Percentiles rank a stretch among this genome's conserved stretches.
Conservation (phyloP, 768 basidiomycete genomes). For the Crepidotus variabilis region DNA sequence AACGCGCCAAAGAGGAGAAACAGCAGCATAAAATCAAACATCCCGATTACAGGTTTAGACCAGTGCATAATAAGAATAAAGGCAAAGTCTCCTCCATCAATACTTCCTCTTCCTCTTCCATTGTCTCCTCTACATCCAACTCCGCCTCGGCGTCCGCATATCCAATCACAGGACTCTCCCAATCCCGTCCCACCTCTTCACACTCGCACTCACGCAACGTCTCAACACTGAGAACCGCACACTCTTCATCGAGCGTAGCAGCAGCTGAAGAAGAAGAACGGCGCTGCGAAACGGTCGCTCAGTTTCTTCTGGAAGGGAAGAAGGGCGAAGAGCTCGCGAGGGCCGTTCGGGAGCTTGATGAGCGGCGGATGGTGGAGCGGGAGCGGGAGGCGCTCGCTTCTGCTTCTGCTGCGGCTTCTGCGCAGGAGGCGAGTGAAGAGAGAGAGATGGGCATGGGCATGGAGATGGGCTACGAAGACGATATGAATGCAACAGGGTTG, state of each 20-base stretch:
- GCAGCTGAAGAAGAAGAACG: slow-evolving; percentile 53
- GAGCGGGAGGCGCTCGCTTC: too few species aligned
- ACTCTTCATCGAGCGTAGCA: neutral
- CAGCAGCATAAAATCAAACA: slow-evolving; percentile 66
- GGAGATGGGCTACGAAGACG: too few species aligned
- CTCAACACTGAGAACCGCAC: neutral
- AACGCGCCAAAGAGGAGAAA: slow-evolving; percentile 68
- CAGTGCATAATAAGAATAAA: slow-evolving; percentile 52
- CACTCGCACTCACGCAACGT: neutral
- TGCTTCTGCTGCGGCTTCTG: too few species aligned
- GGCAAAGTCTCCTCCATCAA: slow-evolving; percentile 11
- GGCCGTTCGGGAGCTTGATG: slow-evolving; percentile 54
- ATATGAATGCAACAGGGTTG: too few species aligned
- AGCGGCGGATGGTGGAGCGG: neutral
- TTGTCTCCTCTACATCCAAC: too few species aligned
- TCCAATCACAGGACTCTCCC: too few species aligned
- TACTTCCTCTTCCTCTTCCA: neutral
- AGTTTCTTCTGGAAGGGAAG: slow-evolving; percentile 61
- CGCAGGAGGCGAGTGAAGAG: too few species aligned
- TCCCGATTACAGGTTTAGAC: slow-evolving; percentile 61
- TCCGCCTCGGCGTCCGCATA: too few species aligned
- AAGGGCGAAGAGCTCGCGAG: slow-evolving; percentile 66
- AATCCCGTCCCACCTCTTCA: neutral
- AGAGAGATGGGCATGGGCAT: too few species aligned
- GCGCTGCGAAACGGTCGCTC: slow-evolving; percentile 65